Evolutionary conservation across 306 rosid genomes (phyloP).

Genomic region (Vigna mungo): DNA sequence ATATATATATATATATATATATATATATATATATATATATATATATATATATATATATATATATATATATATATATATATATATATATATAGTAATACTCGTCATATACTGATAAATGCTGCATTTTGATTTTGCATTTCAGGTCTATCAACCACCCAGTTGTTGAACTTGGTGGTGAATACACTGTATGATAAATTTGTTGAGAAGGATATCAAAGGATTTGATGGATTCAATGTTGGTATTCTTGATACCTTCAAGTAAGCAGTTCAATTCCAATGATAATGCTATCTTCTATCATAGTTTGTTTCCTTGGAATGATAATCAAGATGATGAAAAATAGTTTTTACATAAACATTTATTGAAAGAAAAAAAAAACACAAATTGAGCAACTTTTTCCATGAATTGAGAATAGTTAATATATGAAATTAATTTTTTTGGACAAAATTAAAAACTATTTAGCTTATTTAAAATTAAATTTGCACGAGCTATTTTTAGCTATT

Average conservation of each 20-base stretch:
- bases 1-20: too few relatives aligned
- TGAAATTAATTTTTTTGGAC: too few relatives aligned
- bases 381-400: too few relatives aligned
- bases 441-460: too few relatives aligned
- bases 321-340: neutral
- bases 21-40: too few relatives aligned
- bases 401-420: too few relatives aligned
- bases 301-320: neutral
- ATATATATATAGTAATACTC: neutral
- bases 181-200: conserved; percentile 45
- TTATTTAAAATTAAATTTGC: too few relatives aligned
- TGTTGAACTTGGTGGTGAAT: conserved; percentile 36
- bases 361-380: too few relatives aligned
- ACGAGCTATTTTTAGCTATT: too few relatives aligned
- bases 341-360: too few relatives aligned
- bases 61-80: too few relatives aligned
- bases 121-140: conserved; percentile 37
- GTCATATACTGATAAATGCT: conserved; percentile 7
- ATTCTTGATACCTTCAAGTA: conserved; percentile 71
- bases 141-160: conserved; percentile 47
- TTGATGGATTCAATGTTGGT: conserved; percentile 51
- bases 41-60: neutral
- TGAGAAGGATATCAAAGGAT: conserved; percentile 30
- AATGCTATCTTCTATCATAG: neutral
- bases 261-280: conserved; percentile 16